Evolutionary conservation across 179 eudicot genomes (phyloP).

Genomic region (Spergularia azorica): DNA sequence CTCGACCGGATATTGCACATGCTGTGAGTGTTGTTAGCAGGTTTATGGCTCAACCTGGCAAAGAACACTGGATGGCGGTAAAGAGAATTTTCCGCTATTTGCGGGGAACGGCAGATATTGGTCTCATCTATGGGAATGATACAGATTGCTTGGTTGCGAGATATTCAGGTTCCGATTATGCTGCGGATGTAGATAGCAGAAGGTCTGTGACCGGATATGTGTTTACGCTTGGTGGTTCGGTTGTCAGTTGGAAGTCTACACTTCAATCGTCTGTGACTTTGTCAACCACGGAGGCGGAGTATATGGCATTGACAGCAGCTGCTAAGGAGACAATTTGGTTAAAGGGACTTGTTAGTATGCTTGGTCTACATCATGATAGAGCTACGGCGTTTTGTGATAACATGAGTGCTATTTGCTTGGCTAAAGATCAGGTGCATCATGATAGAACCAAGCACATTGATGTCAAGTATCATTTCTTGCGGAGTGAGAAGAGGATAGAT

Average conservation of each 20-base stretch:
- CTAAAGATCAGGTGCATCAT: slow-evolving; percentile 25
- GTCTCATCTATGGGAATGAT: slow-evolving; percentile 8
- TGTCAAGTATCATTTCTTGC: slow-evolving; percentile 20
- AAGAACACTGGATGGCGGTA: slow-evolving; percentile 5
- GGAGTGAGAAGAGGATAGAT: background rate
- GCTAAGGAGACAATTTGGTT: slow-evolving; percentile 18
- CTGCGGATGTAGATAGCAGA: slow-evolving; percentile 19
- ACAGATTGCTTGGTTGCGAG: slow-evolving; percentile 4
- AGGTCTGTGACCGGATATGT: slow-evolving; percentile 1
- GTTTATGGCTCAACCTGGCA: background rate
- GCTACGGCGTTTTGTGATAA: slow-evolving; percentile 18
- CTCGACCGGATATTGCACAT: slow-evolving; percentile 17
- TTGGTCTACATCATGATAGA: slow-evolving; percentile 7
- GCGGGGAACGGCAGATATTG: slow-evolving; percentile 2
- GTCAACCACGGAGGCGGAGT: slow-evolving; percentile 18
- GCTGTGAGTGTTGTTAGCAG: background rate
- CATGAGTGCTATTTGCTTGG: slow-evolving; percentile 18
- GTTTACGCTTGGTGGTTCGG: slow-evolving; percentile 11
- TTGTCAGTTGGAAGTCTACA: slow-evolving; percentile 21
- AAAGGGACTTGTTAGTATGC: background rate
- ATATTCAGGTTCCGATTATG: slow-evolving; percentile 15
- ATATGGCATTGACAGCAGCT: background rate
- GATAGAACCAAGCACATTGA: slow-evolving; percentile 29
- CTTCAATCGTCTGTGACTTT: slow-evolving; percentile 10
- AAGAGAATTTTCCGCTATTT: slow-evolving; percentile 11